Evolutionary conservation across 768 basidiomycete genomes (phyloP).

Genomic region (Podaxis sp.): DNA sequence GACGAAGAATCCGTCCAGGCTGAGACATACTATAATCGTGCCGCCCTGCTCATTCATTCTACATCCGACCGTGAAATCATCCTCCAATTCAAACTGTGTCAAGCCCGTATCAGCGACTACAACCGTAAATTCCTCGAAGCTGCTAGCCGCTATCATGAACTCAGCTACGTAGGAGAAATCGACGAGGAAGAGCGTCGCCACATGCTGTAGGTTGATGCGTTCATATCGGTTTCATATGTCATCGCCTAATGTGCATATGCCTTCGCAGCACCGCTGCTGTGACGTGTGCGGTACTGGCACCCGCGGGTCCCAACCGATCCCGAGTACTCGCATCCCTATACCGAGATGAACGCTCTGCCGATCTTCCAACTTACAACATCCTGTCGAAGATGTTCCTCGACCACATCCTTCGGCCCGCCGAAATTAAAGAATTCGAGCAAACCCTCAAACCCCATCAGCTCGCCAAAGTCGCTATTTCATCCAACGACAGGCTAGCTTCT

Average conservation of each 20-base stretch:
- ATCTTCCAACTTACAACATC: constrained; percentile 84
- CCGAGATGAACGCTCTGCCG: constrained; percentile 85
- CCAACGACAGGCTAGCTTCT: constrained; percentile 78
- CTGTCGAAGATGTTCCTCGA: constrained; percentile 98
- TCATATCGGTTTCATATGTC: background rate
- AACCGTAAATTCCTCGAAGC: constrained; percentile 93
- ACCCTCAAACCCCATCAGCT: constrained; percentile 91
- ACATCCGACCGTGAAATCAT: constrained; percentile 77
- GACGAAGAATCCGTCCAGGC: constrained; percentile 97
- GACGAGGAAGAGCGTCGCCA: constrained; percentile 91
- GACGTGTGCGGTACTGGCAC: constrained; percentile 94
- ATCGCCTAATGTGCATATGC: constrained; percentile 6
- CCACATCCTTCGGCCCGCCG: constrained; percentile 87
- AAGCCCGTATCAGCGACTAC: constrained; percentile 94
- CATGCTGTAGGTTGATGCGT: constrained; percentile 68
- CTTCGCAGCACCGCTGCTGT: constrained; percentile 77
- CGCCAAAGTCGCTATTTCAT: constrained; percentile 84
- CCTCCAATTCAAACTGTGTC: constrained; percentile 86
- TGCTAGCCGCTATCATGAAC: constrained; percentile 89
- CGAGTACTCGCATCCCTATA: constrained; percentile 90
- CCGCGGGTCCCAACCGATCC: constrained; percentile 95
- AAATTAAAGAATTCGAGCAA: constrained; percentile 87
- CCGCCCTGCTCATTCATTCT: constrained; percentile 83
- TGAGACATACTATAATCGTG: constrained; percentile 97
- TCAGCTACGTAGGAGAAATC: constrained; percentile 88